Evolutionary conservation across 352 stramenopile genomes (phyloP), one percentile per base, ranked within the genome.

Genomic region (Phytophthora pini): DNA sequence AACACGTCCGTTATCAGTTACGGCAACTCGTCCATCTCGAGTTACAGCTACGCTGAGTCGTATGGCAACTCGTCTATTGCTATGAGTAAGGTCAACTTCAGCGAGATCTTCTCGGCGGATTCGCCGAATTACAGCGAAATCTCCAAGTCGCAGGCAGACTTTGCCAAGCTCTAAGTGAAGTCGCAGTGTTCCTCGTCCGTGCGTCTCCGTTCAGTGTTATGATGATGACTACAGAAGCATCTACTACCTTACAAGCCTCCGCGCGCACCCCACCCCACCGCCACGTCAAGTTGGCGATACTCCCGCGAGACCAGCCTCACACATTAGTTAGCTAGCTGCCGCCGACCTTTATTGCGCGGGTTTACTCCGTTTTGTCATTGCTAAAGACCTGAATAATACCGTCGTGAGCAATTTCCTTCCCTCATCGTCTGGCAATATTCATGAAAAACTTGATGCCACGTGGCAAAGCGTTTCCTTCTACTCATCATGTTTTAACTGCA

Each of bases 41-140:
- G 59, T 59, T 69, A 57, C 48, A 65, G 70, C 48, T 77, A 79
- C 39, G 39, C 76, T 40, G 72, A 86, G 45, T 87, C 78, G 32
- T 75, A 80, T 32, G 76, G 81, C 47, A 79, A 70, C 65, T 88
- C 65, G n/a, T 76, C 79, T 22, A 77, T 79, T 29, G 49, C 72
- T 52, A 72, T 87, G 65, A 89, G 80, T 50, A 74, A 80, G n/a
- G 76, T 89, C 56, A 79, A 89, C 66, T 90, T 90, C 60, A 92
- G 83, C 51, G 80, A 90, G 62, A 80, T 84, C 63, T 87, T 79
- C 55, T 58, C 50, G 6, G 53, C 65, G 1, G 72, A 77, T 17
- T 84, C 70, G 31, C 82, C 74, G n/a, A 61, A 85, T 40, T 60
- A 72, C 53, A 73, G 62, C 20, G 56, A 65, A 38, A 56, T 88